These are phyloP conservation scores for Cladosporium phlei DNA, from an alignment of 2,329 filamentous ascomycete species.

Conservation along the genomic window DNA sequence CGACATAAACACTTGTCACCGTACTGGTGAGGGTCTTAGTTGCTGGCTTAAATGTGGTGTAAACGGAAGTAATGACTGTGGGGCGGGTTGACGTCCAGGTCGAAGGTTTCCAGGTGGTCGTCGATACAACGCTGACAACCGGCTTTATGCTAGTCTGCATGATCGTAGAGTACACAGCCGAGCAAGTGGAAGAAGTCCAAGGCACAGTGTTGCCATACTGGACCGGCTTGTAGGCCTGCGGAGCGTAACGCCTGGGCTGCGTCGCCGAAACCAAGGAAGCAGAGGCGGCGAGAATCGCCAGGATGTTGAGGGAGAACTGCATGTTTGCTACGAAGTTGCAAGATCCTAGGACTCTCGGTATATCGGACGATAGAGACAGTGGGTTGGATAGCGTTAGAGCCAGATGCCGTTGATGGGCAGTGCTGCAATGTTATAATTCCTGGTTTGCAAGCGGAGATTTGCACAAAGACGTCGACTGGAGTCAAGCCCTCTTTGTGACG, in stretches of 20 bases:
- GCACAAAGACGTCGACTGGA: neutral
- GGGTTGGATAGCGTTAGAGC: neutral
- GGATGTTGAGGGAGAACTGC: constrained; percentile 6
- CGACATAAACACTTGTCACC: neutral
- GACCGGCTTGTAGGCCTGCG: neutral
- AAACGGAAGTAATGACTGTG: constrained; percentile 8
- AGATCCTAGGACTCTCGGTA: neutral
- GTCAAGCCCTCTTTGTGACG: neutral
- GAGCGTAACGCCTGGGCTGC: constrained; percentile 3
- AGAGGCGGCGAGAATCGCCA: constrained; percentile 8
- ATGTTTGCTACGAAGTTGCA: neutral
- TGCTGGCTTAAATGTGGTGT: constrained; percentile 7
- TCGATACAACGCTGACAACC: constrained; percentile 4
- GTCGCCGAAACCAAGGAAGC: neutral
- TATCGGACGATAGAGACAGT: neutral
- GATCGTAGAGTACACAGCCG: constrained; percentile 7
- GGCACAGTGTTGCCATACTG: constrained; percentile 2
- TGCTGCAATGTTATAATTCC: neutral
- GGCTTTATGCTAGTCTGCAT: constrained; percentile 3
- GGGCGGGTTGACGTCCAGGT: constrained; percentile 8
- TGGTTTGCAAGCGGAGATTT: constrained; percentile 2
- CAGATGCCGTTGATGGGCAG: neutral
- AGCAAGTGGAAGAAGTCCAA: constrained; percentile 12
- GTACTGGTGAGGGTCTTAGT: constrained; percentile 1
- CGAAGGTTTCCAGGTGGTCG: constrained; percentile 7